These are phyloP conservation scores for Ascodesmis nigricans DNA, from an alignment of 495 filamentous ascomycete species.

Conservation along the genomic window DNA sequence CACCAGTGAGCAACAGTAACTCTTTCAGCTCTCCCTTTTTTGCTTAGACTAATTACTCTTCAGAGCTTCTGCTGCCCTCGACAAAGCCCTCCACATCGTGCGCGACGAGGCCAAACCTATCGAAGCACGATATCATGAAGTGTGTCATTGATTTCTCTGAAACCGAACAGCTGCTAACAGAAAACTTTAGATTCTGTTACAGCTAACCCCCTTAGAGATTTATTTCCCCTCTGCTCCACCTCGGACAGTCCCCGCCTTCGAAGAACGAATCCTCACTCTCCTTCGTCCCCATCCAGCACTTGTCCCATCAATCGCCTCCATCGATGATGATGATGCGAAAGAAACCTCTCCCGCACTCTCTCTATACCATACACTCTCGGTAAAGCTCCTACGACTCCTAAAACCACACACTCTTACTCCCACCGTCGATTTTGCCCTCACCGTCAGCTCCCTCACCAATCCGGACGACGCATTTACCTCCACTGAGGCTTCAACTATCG, in stretches of 20 bases:
- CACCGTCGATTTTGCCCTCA: constrained; percentile 1
- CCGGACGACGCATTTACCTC: constrained; percentile 13
- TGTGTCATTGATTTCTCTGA: not conserved
- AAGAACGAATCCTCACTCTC: not conserved
- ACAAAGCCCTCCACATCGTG: not conserved
- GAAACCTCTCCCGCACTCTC: constrained; percentile 2
- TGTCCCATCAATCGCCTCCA: constrained; percentile 4
- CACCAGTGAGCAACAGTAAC: not conserved
- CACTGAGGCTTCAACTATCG: not conserved
- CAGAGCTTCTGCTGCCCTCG: constrained; percentile 4
- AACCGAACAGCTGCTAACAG: not conserved
- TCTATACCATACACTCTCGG: constrained; percentile 1
- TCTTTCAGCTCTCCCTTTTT: not conserved
- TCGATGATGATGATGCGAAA: constrained; percentile 5
- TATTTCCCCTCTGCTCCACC: not conserved
- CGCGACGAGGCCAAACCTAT: not conserved
- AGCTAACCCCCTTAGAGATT: not conserved
- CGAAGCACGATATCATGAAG: constrained; percentile 1
- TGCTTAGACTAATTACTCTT: not conserved
- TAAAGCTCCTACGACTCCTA: not conserved
- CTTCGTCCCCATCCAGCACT: constrained; percentile 7
- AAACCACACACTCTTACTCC: not conserved
- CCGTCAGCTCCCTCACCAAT: constrained; percentile 6
- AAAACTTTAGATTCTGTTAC: not conserved
- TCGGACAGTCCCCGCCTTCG: not conserved